Evolutionary conservation across 768 basidiomycete genomes (phyloP), one percentile per base, ranked within the genome.

Genomic region (Trametes sanguinea): DNA sequence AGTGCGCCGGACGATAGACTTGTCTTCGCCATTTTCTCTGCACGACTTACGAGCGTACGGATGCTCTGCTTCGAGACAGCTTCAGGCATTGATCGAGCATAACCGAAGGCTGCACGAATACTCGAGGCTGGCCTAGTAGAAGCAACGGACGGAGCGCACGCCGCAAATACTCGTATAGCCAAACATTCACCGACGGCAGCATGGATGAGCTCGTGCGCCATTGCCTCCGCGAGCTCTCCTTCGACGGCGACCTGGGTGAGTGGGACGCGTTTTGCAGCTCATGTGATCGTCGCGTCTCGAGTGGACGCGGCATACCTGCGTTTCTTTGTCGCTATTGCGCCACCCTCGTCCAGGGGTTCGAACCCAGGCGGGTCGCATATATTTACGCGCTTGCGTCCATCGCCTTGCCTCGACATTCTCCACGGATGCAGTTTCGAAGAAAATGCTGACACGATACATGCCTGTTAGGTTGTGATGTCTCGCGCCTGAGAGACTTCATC

Each of bases 181-280:
- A 22, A 22, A 37, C 35, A 37, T 37, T 6, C 35, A 37, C 35
- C 6, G 42, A 43, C 42, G 14, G 10, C 5, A 43, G 35, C 35
- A 94, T 95, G 89, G 94, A 95, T 72, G 88, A 93, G 70, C 85
- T 96, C 46, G 76, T 95, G 42, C 87, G 88, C 69, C 88, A 93
- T 71, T 90, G 90, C 71, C 81, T 94, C 39, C 87, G 89, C 42
- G 92, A 96, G 73, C 80, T 96, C 33, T 85, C 94, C 5, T 95
- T 94, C 74, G 93, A 95, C 69, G 94, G 94, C 5, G 92, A 95
- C 72, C 79, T 92, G 45, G 94, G 94, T 95, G 74, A 78, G 89
- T 83, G 44, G 39, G 9, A 47, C 47, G 54, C 32, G 40, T 39
- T 48, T 61, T 59, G 47, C 54, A 11, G n/a, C 63, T 50, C 52